Conservation (phyloP, 2,329 filamentous ascomycete genomes). For the Huntiella savannae region DNA sequence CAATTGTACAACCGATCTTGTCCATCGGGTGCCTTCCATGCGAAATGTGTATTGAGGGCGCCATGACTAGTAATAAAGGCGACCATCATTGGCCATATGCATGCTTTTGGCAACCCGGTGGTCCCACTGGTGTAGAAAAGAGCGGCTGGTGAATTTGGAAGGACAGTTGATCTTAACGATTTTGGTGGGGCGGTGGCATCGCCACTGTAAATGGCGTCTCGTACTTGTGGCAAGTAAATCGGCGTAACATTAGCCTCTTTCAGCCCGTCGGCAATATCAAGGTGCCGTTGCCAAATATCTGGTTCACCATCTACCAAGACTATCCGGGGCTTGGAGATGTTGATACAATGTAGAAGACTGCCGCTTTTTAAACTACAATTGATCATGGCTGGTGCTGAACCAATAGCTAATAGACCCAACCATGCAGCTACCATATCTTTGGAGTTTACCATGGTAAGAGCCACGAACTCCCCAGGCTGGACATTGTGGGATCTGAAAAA, state of each 20-base stretch:
- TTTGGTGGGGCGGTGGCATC: constrained; percentile 34
- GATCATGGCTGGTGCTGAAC: constrained; percentile 50
- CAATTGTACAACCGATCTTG: constrained; percentile 46
- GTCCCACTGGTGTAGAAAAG: constrained; percentile 61
- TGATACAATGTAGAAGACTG: constrained; percentile 45
- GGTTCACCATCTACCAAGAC: constrained; percentile 48
- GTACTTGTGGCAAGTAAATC: constrained; percentile 29
- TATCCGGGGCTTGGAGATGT: constrained; percentile 37
- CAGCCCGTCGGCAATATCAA: constrained; percentile 35
- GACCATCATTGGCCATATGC: constrained; percentile 34
- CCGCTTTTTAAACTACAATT: constrained; percentile 49
- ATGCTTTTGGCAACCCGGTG: constrained; percentile 57
- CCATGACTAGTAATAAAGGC: constrained; percentile 15
- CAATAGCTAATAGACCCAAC: constrained; percentile 45
- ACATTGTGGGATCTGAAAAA: constrained; percentile 42
- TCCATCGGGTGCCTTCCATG: constrained; percentile 15
- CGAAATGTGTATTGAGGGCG: constrained; percentile 14
- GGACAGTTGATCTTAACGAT: constrained; percentile 31
- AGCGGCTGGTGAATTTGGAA: constrained; percentile 34
- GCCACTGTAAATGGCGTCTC: constrained; percentile 24
- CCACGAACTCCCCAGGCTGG: constrained; percentile 39
- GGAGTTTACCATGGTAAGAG: constrained; percentile 47
- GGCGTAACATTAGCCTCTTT: constrained; percentile 32
- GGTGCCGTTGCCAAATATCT: constrained; percentile 35
- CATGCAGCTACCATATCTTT: constrained; percentile 48